phyloP scores from a whole-genome alignment of 495 filamentous ascomycete species.

The Aspergillus affinis region DNA sequence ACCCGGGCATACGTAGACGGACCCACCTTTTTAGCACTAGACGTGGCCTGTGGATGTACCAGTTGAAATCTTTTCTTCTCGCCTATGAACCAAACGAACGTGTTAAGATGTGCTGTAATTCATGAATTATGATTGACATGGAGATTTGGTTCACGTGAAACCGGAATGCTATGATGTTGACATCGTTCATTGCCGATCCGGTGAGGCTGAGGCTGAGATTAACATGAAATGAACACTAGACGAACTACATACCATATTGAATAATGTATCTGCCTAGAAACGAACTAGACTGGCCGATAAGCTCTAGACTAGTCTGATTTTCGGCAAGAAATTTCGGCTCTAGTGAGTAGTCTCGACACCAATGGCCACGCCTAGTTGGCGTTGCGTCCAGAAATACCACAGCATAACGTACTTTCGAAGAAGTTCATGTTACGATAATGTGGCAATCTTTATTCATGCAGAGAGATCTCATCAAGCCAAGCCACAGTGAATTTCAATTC shows the following conservation, averaged over 20 bases:
- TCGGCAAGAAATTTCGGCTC: neutral
- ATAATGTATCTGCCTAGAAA: no score
- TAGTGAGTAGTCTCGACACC: neutral
- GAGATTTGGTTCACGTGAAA: no score
- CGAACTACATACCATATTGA: neutral
- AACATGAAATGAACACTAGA: no score
- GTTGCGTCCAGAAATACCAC: neutral
- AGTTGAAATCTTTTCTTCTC: neutral
- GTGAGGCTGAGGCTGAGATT: no score
- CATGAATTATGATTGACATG: no score
- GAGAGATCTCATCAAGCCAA: neutral
- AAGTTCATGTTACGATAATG: neutral
- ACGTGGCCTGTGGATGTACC: neutral
- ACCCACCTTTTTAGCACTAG: neutral
- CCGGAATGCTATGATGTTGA: no score
- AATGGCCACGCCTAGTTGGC: neutral
- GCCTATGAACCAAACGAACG: no score
- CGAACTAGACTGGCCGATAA: no score
- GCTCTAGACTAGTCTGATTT: no score
- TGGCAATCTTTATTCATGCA: neutral
- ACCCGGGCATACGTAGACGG: neutral
- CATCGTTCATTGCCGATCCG: no score
- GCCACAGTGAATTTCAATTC: neutral
- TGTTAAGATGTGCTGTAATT: no score
- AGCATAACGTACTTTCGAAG: neutral